These are phyloP conservation scores for Pichia kudriavzevii DNA, from an alignment of 1,139 yeast genomes.

Conservation along the genomic window DNA sequence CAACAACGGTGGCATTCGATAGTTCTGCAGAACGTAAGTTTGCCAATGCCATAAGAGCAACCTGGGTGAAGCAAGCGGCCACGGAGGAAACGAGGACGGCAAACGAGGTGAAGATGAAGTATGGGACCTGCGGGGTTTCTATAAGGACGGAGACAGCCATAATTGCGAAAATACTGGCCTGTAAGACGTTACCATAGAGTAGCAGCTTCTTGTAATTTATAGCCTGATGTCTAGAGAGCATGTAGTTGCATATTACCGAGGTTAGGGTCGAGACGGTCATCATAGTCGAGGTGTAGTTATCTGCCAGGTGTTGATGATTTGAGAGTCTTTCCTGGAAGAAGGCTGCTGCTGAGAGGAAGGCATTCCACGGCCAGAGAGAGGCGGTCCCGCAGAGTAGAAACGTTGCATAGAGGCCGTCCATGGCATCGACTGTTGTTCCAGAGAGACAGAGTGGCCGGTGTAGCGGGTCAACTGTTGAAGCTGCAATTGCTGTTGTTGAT, in stretches of 20 bases:
- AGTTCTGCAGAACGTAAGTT: conserved; percentile 62
- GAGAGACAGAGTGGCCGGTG: neutral
- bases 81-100: conserved; percentile 54
- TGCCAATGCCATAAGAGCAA: conserved; percentile 84
- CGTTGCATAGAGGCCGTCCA: conserved; percentile 37
- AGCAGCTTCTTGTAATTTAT: conserved; percentile 59
- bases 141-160: conserved; percentile 47
- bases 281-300: conserved; percentile 71
- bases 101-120: conserved; percentile 44
- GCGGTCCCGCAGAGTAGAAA: conserved; percentile 69
- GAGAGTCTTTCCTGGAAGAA: conserved; percentile 65
- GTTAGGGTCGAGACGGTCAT: conserved; percentile 82
- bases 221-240: conserved; percentile 66
- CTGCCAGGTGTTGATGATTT: conserved; percentile 44
- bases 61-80: conserved; percentile 73
- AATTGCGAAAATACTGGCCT: conserved; percentile 38
- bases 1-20: conserved; percentile 87
- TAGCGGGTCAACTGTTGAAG: neutral
- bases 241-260: conserved; percentile 52
- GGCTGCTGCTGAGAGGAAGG: conserved; percentile 78
- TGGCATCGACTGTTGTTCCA: neutral
- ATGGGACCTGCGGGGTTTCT: conserved; percentile 33
- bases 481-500: conserved; percentile 3
- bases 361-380: conserved; percentile 95
- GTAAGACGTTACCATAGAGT: conserved; percentile 48